Evolutionary conservation across 1,139 yeast species (phyloP).

Genomic region (Diutina neorugosa): DNA sequence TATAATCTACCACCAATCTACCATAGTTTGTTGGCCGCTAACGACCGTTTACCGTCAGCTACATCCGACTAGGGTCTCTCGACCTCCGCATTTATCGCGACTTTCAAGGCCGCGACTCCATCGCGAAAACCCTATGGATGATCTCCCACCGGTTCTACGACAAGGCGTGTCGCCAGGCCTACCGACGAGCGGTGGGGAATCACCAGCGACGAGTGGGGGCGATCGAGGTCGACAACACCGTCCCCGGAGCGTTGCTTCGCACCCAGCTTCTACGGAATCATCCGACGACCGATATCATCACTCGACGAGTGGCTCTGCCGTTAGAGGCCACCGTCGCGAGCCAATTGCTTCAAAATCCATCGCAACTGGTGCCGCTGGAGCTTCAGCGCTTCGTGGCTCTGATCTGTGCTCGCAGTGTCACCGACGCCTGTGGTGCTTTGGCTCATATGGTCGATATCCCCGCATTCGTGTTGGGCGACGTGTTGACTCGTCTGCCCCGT

Average conservation of each 20-base stretch:
- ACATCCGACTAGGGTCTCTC: no score
- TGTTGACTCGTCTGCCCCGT: constrained; percentile 24
- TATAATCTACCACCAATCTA: no score
- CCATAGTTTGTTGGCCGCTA: no score
- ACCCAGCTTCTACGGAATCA: neutral
- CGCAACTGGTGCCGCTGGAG: neutral
- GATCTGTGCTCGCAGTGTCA: constrained; percentile 15
- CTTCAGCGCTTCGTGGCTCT: neutral
- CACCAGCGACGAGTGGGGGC: neutral
- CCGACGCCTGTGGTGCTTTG: constrained; percentile 18
- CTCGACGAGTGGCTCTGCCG: neutral
- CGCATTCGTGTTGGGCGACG: constrained; percentile 22
- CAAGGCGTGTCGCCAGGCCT: constrained; percentile 4
- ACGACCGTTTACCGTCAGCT: no score
- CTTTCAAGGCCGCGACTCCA: neutral
- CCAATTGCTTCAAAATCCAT: neutral
- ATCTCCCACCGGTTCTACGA: constrained; percentile 3
- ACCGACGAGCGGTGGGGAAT: neutral
- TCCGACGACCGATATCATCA: neutral
- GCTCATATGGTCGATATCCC: constrained; percentile 21
- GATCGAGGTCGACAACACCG: neutral
- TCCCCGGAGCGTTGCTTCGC: neutral
- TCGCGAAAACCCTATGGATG: constrained; percentile 1
- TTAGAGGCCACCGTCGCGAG: neutral
- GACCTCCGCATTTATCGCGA: no score